phyloP scores from a whole-genome alignment of 805 yeast species.

The Debaryomyces maramus region DNA sequence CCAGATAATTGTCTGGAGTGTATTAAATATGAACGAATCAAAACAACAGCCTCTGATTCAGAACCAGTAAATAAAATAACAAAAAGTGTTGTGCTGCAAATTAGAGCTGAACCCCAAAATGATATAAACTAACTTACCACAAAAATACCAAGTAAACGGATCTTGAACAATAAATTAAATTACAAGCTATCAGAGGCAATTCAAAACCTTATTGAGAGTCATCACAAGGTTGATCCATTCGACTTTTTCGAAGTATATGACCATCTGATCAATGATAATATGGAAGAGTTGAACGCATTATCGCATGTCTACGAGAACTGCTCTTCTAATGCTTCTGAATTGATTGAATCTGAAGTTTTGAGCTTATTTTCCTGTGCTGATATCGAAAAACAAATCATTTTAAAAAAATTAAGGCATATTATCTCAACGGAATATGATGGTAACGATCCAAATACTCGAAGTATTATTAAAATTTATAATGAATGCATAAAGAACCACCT shows the following conservation, averaged over 20 bases:
- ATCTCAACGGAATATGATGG: slow-evolving; percentile 15
- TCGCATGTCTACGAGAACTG: neutral
- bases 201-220: too few species aligned
- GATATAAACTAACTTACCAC: too few species aligned
- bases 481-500: slow-evolving; percentile 1
- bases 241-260: neutral
- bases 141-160: too few species aligned
- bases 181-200: too few species aligned
- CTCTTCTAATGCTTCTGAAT: neutral
- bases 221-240: neutral
- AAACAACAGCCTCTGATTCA: too few species aligned
- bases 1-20: too few species aligned
- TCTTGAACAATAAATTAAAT: too few species aligned
- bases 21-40: too few species aligned
- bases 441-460: slow-evolving; percentile 5
- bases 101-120: too few species aligned
- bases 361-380: slow-evolving; percentile 1
- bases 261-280: neutral
- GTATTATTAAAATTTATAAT: slow-evolving; percentile 7
- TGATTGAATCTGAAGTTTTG: slow-evolving; percentile 1
- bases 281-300: neutral
- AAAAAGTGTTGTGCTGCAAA: too few species aligned
- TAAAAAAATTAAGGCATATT: slow-evolving; percentile 13
- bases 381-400: slow-evolving; percentile 3
- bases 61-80: too few species aligned